Evolutionary conservation across 768 basidiomycete genomes (phyloP).

Genomic region (Lactarius sp.): DNA sequence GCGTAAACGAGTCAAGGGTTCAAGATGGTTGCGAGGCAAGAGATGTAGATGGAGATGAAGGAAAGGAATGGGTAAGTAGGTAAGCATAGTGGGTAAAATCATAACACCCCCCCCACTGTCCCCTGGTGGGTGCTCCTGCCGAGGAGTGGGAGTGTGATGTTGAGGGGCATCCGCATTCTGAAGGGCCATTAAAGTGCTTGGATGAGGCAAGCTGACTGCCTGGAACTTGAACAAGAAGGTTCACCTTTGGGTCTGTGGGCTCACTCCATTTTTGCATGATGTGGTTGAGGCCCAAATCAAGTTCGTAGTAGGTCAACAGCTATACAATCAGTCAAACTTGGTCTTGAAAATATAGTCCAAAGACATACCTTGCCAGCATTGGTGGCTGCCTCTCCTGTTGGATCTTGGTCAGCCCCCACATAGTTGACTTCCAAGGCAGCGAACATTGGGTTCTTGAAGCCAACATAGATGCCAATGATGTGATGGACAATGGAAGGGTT

Average conservation of each 20-base stretch:
- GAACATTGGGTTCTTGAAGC: slow-evolving; percentile 97
- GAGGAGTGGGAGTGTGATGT: slow-evolving; percentile 95
- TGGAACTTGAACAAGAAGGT: slow-evolving; percentile 94
- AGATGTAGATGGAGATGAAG: too few species aligned
- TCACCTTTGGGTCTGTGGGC: slow-evolving; percentile 90
- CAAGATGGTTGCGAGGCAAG: too few species aligned
- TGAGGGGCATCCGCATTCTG: slow-evolving; percentile 92
- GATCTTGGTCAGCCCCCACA: slow-evolving; percentile 89
- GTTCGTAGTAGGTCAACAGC: slow-evolving; percentile 98
- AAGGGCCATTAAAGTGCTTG: slow-evolving; percentile 93
- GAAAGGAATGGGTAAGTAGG: too few species aligned
- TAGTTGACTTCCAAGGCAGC: slow-evolving; percentile 97
- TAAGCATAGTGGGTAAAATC: too few species aligned
- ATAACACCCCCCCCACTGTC: slow-evolving; percentile 82
- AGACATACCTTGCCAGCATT: too few species aligned
- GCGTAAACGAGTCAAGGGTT: too few species aligned
- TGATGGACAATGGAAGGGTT: slow-evolving; percentile 93
- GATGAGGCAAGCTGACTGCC: slow-evolving; percentile 93
- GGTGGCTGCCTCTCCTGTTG: too few species aligned
- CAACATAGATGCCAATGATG: slow-evolving; percentile 93
- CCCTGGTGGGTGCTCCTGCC: slow-evolving; percentile 79
- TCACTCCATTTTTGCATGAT: slow-evolving; percentile 99
- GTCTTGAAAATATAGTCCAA: background rate
- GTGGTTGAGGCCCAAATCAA: slow-evolving; percentile 96
- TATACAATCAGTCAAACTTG: slow-evolving; percentile 30